phyloP scores from a whole-genome alignment of 1,284 basidiomycete genomes.

The Vanrija pseudolonga region DNA sequence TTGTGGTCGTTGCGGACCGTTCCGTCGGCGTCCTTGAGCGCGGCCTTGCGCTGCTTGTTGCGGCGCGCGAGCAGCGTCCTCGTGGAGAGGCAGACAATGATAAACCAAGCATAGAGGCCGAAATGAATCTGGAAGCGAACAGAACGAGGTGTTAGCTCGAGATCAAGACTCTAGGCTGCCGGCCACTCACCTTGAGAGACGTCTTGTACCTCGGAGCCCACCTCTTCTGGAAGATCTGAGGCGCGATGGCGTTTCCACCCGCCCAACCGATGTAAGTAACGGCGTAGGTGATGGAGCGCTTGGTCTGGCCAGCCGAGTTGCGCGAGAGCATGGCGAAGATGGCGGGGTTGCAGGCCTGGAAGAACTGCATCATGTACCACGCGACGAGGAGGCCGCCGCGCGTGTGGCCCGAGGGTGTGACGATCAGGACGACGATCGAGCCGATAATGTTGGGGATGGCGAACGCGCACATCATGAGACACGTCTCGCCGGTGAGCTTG shows the following conservation, averaged over 20 bases:
- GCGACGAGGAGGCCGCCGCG: slow-evolving; percentile 25
- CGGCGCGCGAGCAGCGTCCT: slow-evolving; percentile 8
- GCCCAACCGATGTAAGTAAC: slow-evolving; percentile 28
- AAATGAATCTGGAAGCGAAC: slow-evolving; percentile 18
- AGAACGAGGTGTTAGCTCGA: slow-evolving; percentile 16
- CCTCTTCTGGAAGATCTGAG: slow-evolving; percentile 25
- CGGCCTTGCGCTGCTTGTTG: slow-evolving; percentile 11
- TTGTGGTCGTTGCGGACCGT: slow-evolving; percentile 3
- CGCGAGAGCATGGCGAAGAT: slow-evolving; percentile 25
- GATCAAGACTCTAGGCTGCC: too few relatives aligned
- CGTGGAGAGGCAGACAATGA: slow-evolving; percentile 11
- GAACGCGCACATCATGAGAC: slow-evolving; percentile 20
- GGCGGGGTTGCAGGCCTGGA: slow-evolving; percentile 23
- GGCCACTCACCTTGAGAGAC: slow-evolving; percentile 8
- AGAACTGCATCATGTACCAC: slow-evolving; percentile 31
- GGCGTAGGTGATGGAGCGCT: slow-evolving; percentile 31
- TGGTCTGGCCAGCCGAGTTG: slow-evolving; percentile 32
- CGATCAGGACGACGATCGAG: slow-evolving; percentile 24
- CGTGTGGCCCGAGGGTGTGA: slow-evolving; percentile 15
- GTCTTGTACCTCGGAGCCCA: slow-evolving; percentile 31
- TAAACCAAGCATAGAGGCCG: slow-evolving; percentile 25
- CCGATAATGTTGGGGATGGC: slow-evolving; percentile 26
- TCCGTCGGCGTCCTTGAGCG: background rate
- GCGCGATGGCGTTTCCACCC: slow-evolving; percentile 30
- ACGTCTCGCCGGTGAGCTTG: slow-evolving; percentile 20